phyloP scores from a whole-genome alignment of 192 early-diverging fungal species.

The Backusella tuberculispora region DNA sequence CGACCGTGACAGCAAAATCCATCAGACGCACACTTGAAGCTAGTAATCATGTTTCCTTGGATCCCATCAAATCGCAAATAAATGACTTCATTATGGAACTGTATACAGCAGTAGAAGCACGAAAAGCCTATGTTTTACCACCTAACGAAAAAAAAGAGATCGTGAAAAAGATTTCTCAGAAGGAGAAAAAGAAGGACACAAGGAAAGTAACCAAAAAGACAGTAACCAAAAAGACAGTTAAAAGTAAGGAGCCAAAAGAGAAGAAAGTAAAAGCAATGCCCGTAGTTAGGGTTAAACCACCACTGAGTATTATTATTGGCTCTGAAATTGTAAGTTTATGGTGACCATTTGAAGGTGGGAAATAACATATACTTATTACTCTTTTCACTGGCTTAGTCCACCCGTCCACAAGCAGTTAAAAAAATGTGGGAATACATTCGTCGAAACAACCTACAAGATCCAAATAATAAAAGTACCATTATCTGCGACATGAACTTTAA shows the following conservation, averaged over 20 bases:
- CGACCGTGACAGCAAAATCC: constrained; percentile 6
- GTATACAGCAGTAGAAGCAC: neutral
- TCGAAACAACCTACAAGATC: constrained; percentile 46
- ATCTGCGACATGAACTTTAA: constrained; percentile 51
- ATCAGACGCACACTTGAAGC: neutral
- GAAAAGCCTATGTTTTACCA: neutral
- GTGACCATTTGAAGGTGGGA: neutral
- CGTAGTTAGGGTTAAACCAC: neutral
- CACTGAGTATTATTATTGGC: constrained; percentile 15
- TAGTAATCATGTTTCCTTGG: neutral
- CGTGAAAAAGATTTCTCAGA: neutral
- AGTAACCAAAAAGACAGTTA: neutral
- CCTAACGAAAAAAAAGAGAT: neutral
- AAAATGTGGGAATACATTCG: constrained; percentile 60
- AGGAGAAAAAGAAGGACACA: neutral
- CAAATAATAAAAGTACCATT: constrained; percentile 48
- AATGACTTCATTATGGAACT: constrained; percentile 3
- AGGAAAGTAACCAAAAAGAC: neutral
- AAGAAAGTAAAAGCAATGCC: neutral
- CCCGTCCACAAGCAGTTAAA: constrained; percentile 63
- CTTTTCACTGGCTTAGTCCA: neutral
- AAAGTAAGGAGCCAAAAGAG: constrained; percentile 4
- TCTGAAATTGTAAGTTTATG: constrained; percentile 2
- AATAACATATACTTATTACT: neutral
- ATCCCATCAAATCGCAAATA: neutral